Evolutionary conservation across 2,329 filamentous ascomycete species (phyloP).

Genomic region (Beauveria brongniartii): DNA sequence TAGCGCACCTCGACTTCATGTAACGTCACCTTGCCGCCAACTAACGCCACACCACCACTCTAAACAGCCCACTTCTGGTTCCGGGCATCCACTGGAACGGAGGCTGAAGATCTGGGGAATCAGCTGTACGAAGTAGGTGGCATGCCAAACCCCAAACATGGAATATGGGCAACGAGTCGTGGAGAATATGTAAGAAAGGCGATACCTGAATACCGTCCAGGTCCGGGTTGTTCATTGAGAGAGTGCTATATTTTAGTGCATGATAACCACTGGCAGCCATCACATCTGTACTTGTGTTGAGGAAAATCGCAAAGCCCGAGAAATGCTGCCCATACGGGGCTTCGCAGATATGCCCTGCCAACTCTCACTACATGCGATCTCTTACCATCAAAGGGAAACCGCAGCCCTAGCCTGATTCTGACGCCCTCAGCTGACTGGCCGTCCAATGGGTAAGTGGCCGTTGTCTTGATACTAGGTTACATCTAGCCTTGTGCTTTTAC

Average conservation of each 20-base stretch:
- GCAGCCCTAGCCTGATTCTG: neutral
- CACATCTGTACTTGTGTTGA: too few species aligned
- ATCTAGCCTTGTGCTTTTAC: neutral
- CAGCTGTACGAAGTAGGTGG: too few species aligned
- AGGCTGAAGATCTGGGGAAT: conserved; percentile 11
- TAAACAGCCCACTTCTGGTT: neutral
- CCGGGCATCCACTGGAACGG: neutral
- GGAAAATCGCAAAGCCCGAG: too few species aligned
- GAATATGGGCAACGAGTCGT: neutral
- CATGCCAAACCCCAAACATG: too few species aligned
- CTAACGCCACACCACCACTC: conserved; percentile 2
- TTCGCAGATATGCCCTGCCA: neutral
- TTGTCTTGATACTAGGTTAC: conserved; percentile 7
- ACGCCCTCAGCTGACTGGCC: neutral
- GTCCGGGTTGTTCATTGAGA: too few species aligned
- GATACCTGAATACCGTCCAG: neutral
- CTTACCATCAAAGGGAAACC: neutral
- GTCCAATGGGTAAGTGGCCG: neutral
- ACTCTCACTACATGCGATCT: neutral
- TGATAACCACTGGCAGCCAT: too few species aligned
- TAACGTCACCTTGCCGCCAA: conserved; percentile 10
- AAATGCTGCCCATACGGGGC: neutral
- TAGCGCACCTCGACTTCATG: conserved; percentile 2
- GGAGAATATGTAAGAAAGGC: neutral
- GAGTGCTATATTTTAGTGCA: too few species aligned